phyloP scores from a whole-genome alignment of 2,329 filamentous ascomycete species.

The Venturia oleaginea region DNA sequence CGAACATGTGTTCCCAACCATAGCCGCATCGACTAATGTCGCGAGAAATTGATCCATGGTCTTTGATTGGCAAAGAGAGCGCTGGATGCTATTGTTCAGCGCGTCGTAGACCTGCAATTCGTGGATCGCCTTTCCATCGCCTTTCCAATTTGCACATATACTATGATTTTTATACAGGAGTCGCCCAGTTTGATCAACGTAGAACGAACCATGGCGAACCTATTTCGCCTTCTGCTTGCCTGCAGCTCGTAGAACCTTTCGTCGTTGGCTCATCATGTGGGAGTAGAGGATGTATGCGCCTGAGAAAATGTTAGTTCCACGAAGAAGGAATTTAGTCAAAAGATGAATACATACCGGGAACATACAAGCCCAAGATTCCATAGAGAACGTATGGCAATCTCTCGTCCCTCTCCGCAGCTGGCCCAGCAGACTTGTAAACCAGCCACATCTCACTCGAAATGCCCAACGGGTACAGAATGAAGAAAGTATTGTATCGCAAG shows the following conservation, averaged over 20 bases:
- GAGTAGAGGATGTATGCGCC: constrained; percentile 78
- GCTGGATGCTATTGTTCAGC: neutral
- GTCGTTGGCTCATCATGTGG: constrained; percentile 88
- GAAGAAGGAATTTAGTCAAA: neutral
- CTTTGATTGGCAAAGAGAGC: neutral
- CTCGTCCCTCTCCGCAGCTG: constrained; percentile 43
- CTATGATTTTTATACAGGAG: neutral
- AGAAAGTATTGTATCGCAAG: constrained; percentile 77
- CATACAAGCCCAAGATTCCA: constrained; percentile 61
- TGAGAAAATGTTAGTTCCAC: constrained; percentile 26
- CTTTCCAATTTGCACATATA: too few species aligned
- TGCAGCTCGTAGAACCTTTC: constrained; percentile 63
- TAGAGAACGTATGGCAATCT: constrained; percentile 53
- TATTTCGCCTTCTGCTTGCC: constrained; percentile 28
- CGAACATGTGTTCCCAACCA: neutral
- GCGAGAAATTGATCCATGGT: neutral
- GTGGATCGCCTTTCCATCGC: neutral
- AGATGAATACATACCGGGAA: constrained; percentile 56
- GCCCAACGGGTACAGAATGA: constrained; percentile 83
- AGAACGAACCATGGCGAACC: neutral
- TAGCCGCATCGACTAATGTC: neutral
- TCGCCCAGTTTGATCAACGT: neutral
- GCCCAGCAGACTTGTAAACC: constrained; percentile 60
- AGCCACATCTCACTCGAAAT: constrained; percentile 81
- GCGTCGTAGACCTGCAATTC: neutral